Percentiles rank a stretch among this genome's conserved stretches.
These are phyloP conservation scores for Tricholoma sp. DNA, from an alignment of 768 basidiomycete species.

Conservation along the genomic window DNA sequence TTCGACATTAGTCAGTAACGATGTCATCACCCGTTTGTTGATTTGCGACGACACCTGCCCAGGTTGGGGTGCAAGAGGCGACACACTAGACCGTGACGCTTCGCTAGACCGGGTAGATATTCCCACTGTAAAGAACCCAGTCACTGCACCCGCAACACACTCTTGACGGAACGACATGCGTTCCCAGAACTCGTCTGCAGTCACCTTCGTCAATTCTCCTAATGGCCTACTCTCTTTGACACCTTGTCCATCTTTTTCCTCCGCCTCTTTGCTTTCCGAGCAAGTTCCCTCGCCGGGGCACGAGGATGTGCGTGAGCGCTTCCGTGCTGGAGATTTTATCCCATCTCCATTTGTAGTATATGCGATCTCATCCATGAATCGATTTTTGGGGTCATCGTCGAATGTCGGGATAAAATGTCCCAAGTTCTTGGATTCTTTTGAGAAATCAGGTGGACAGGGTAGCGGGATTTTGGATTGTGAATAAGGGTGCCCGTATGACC, in stretches of 20 bases:
- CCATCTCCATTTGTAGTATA: constrained; percentile 55
- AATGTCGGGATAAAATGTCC: constrained; percentile 84
- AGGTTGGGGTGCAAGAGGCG: constrained; percentile 44
- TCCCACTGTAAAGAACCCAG: constrained; percentile 85
- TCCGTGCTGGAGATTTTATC: constrained; percentile 56
- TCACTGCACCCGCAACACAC: constrained; percentile 84
- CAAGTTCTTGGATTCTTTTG: constrained; percentile 37
- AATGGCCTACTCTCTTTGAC: constrained; percentile 33
- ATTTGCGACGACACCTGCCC: constrained; percentile 65
- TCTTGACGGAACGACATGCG: constrained; percentile 96
- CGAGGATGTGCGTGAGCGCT: constrained; percentile 42
- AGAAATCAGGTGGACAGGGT: constrained; percentile 32
- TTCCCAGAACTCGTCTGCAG: constrained; percentile 90
- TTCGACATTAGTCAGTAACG: constrained; percentile 70
- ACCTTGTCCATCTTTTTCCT: constrained; percentile 18
- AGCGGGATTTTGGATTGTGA: constrained; percentile 43
- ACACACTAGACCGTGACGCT: constrained; percentile 22
- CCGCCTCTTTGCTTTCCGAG: constrained; percentile 14
- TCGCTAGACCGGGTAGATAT: constrained; percentile 27
- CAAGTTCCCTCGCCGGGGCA: constrained; percentile 17
- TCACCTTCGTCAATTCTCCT: constrained; percentile 57
- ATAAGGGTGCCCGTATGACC: constrained; percentile 84
- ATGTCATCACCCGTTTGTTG: constrained; percentile 63
- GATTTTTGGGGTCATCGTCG: constrained; percentile 94
- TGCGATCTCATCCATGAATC: constrained; percentile 90